Evolutionary conservation across 495 filamentous ascomycete species (phyloP), one percentile per base, ranked within the genome.

Genomic region (Aspergillus indologenus): DNA sequence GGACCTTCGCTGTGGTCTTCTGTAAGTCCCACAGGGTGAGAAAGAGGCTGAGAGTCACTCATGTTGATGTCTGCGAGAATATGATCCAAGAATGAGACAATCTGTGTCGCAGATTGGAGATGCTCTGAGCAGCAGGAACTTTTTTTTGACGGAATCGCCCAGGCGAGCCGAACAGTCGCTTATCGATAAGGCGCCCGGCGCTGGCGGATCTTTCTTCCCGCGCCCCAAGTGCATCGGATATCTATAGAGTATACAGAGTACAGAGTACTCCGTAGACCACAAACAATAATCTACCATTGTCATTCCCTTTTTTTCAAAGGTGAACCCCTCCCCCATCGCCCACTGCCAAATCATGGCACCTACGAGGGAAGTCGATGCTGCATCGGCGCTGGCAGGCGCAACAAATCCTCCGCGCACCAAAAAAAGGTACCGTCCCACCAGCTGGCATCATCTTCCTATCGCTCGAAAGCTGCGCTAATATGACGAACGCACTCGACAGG

Each of bases 21-120:
- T 40, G 47, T 40, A 29, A 45, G 43, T 5, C 45, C 53, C 40
- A 67, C 58, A 45, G 60, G 45, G 21, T 78, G 71, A 54, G 73
- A 74, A 5, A 76, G 74, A 18, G 78, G 77, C 42, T 77, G 70
- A 26, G 76, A 61, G 11, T 73, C 78, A 60, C 72, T 73, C 82
- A 84, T 84, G 2, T 45, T 75, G 51, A 31, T 45, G 26, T 34
- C 53, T 54, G 26, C 26, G 26, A 2, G 34, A 40, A 40, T 11
- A 40, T 40, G 5, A 44, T 9, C 45, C 9, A 26, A 53, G 61
- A 59, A 60, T 22, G 66, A 68, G 71, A 71, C 69, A 71, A 64
- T 66, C 1, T 17, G 21, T 19, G 31, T 19, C 19, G 22, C 15
- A 24, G 21, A 50, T 24, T n/a, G 22, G 9, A 29, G 26, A 29